Evolutionary conservation across 495 filamentous ascomycete genomes (phyloP).

Genomic region (Aspergillus panamensis): DNA sequence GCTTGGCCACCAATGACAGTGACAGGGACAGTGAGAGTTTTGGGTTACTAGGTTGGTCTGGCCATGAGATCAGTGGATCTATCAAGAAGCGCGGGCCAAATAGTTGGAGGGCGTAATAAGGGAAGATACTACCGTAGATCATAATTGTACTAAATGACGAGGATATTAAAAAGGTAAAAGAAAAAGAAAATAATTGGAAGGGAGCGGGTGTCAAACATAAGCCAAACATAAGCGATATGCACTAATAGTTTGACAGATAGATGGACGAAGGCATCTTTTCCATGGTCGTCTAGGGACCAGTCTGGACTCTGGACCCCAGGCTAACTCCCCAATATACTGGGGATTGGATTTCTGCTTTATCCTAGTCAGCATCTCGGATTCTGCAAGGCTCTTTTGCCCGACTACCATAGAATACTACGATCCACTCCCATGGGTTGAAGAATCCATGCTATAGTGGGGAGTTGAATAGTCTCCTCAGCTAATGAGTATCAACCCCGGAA

Average conservation of each 20-base stretch:
- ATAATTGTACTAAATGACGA: too few species aligned
- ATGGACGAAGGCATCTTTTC: background rate
- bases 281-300: background rate
- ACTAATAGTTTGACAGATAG: background rate
- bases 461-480: background rate
- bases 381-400: background rate
- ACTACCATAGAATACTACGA: background rate
- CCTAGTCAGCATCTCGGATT: background rate
- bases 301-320: too few species aligned
- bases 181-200: background rate
- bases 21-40: background rate
- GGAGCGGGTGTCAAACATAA: background rate
- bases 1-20: background rate
- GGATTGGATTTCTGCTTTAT: background rate
- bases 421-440: background rate
- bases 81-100: constrained; percentile 10
- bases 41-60: background rate
- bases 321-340: background rate
- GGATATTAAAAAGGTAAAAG: background rate
- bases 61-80: constrained; percentile 3
- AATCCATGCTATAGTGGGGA: background rate
- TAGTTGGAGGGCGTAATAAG: background rate
- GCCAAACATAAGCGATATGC: background rate
- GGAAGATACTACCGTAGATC: too few species aligned
- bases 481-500: background rate